Base-by-base conservation (phyloP, 2,329 filamentous ascomycete genomes). In the Apiospora phragmitis region DNA sequence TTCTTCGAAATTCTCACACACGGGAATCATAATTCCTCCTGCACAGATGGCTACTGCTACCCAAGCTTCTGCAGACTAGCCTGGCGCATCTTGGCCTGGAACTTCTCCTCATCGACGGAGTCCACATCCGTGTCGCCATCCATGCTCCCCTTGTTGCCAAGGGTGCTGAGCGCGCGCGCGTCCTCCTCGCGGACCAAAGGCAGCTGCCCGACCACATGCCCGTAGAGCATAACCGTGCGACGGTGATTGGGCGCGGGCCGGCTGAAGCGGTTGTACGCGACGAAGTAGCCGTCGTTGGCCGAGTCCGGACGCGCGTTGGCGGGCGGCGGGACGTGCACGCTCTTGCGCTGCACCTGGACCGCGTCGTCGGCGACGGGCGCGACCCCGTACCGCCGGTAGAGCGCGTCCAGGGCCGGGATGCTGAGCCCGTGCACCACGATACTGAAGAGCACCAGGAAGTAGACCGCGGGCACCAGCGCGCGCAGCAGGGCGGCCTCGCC, bases 211-310 rank as follows among this genome's bases (percentile, higher is more conserved):
- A 68, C 4, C 8, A 3, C 18, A 3, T 35, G 67, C 2, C 67
- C 67, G 32, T 49, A 8, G 7, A 68, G 14, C 29, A 55, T 1
- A 3, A 68, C 45, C 21, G 67, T 68, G 21, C 67, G 67, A 45
- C 67, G 67, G 67, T 68, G 67, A 21, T 68, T 41, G 32, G n/a
- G 29, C 9, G n/a, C 45, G 1, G 81, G 69, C 5, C 82, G 76
- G 16, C 80, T 83, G 78, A 85, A 86, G 62, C 84, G 82, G 73
- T 86, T 85, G 75, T 83, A 84, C 3, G 82, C 82, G 62, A 85
- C 81, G 66, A 85, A 83, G 14, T 75, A 79, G 1, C 80, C 76
- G 8, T 70, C 69, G 42, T 83, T 80, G 24, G 73, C 74, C 5
- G 80, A 75, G 0, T 81, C 75, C n/a, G 67, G 67, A 0, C 32